These are phyloP conservation scores for Arxiozyma bovina DNA, from an alignment of 1,139 yeast genomes.

Conservation along the genomic window DNA sequence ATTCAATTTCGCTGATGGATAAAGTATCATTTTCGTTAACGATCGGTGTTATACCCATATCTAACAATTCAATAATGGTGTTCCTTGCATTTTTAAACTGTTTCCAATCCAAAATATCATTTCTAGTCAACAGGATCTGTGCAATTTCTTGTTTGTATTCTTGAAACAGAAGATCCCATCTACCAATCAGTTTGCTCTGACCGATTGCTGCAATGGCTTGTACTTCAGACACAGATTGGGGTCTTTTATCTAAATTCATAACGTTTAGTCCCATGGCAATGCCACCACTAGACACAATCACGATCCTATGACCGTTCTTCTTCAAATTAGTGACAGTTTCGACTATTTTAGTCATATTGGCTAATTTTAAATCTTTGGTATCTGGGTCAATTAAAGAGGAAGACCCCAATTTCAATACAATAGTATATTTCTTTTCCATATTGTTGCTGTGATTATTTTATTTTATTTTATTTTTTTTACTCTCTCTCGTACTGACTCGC, in stretches of 20 bases:
- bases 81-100: slow-evolving; percentile 90
- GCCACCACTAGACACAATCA: slow-evolving; percentile 91
- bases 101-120: slow-evolving; percentile 85
- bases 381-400: slow-evolving; percentile 88
- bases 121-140: slow-evolving; percentile 82
- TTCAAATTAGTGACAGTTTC: slow-evolving; percentile 82
- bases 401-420: slow-evolving; percentile 76
- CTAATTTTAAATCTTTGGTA: slow-evolving; percentile 80
- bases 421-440: slow-evolving; percentile 39
- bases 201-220: slow-evolving; percentile 97
- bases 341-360: slow-evolving; percentile 84
- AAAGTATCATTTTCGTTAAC: slow-evolving; percentile 95
- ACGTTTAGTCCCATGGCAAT: slow-evolving; percentile 90
- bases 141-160: slow-evolving; percentile 82
- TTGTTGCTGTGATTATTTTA: not conserved
- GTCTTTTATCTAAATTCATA: slow-evolving; percentile 56
- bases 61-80: slow-evolving; percentile 68
- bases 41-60: slow-evolving; percentile 89
- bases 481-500: too few species aligned
- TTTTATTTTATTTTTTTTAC: too few species aligned
- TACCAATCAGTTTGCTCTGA: slow-evolving; percentile 80
- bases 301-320: slow-evolving; percentile 78
- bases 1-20: slow-evolving; percentile 84
- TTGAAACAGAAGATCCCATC: slow-evolving; percentile 81
- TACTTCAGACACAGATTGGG: slow-evolving; percentile 66